Evolutionary conservation across 1,284 basidiomycete genomes (phyloP), one percentile per base, ranked within the genome.

Genomic region (Macrocystidia cucumis): DNA sequence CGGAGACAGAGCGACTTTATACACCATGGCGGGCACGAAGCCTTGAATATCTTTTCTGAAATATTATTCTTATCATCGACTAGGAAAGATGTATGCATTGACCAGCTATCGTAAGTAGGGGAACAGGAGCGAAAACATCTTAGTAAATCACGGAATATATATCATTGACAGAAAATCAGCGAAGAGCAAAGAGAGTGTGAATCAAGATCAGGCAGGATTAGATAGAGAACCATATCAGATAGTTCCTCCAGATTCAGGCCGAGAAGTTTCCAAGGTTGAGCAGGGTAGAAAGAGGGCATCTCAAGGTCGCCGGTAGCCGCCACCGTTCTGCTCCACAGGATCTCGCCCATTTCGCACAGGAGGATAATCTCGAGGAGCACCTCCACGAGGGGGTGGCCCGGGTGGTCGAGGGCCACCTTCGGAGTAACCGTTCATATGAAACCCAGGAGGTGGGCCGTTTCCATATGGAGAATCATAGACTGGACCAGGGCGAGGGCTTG

Each of bases 311-410:
- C 61, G 51, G 41, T 62, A 63, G 37, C 52, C 50, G 32, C 52
- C 48, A 36, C 47, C 50, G 37, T 16, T 18, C 5, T 57, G 47
- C 39, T 63, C 61, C 25, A 57, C 41, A 33, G 50, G 43, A 19
- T 74, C 73, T 30, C 78, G 72, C 43, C 65, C 65, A 46, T 64
- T 64, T 40, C 78, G 72, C 44, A 72, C 59, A 44, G 73, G 67
- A 50, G 69, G 61, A 55, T 83, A 85, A 49, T 85, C 82, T 46
- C 82, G 63, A 49, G 56, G 43, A 36, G 44, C 41, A 20, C 44
- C 45, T 33, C 54, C 44, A 35, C 57, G 53, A 41, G 51, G 53
- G 37, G 56, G 50, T 41, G 47, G 45, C 36, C 49, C 50, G 45
- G 52, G 58, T 48, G 63, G 56, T 44, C 64, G 59, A 51, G 67